phyloP scores from a whole-genome alignment of 805 yeast species.

The Candida adriatica region DNA sequence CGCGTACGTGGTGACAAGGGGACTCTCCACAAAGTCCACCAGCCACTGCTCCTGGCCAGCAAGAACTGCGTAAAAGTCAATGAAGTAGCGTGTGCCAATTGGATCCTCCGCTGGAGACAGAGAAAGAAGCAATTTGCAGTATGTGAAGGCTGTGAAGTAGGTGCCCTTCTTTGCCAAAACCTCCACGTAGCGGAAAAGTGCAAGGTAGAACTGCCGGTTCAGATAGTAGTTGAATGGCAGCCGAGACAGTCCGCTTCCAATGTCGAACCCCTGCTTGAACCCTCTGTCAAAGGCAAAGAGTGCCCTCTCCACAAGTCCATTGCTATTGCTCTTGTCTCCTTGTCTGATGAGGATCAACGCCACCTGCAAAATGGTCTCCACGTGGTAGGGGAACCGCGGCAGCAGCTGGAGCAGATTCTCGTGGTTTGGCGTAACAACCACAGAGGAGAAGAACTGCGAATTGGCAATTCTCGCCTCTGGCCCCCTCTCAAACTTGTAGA shows the following conservation, averaged over 20 bases:
- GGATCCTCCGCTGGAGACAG: conserved; percentile 79
- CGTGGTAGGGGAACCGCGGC: conserved; percentile 63
- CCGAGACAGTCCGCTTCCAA: conserved; percentile 49
- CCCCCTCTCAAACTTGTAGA: conserved; percentile 44
- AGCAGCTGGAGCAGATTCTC: conserved; percentile 55
- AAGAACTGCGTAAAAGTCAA: conserved; percentile 70
- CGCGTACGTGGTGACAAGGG: conserved; percentile 47
- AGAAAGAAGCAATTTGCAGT: conserved; percentile 63
- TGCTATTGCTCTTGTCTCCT: conserved; percentile 64
- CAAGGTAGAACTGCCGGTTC: conserved; percentile 71
- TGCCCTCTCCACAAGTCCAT: conserved; percentile 70
- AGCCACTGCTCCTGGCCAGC: conserved; percentile 60
- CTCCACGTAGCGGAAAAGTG: conserved; percentile 64
- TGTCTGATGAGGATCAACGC: conserved; percentile 69
- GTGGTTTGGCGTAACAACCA: conserved; percentile 71
- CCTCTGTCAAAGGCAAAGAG: conserved; percentile 75
- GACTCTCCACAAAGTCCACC: conserved; percentile 48
- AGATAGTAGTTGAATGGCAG: conserved; percentile 70
- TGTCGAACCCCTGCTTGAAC: conserved; percentile 50
- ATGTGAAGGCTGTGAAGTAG: conserved; percentile 67
- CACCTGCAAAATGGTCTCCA: conserved; percentile 71
- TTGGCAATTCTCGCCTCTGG: conserved; percentile 29
- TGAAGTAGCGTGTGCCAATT: conserved; percentile 72
- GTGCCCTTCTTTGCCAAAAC: conserved; percentile 74
- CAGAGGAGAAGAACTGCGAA: conserved; percentile 53